These are phyloP conservation scores for Botryosphaeria dothidea DNA, from an alignment of 2,329 filamentous ascomycete species.

Conservation along the genomic window DNA sequence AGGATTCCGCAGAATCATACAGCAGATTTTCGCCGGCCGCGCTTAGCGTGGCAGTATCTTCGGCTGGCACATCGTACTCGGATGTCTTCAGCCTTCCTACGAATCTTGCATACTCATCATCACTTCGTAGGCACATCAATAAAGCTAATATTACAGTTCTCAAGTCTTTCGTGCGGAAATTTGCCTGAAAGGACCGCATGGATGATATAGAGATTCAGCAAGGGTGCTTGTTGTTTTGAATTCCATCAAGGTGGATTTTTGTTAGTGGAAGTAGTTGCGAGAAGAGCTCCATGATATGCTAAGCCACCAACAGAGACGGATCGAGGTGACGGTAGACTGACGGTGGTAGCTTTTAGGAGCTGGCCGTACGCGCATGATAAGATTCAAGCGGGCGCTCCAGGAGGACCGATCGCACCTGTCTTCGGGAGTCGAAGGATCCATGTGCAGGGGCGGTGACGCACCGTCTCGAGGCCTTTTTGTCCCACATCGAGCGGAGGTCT, in stretches of 20 bases:
- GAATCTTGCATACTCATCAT: background rate
- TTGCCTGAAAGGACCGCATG: background rate
- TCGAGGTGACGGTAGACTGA: too few relatives aligned
- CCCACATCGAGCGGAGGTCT: background rate
- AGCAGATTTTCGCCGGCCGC: too few relatives aligned
- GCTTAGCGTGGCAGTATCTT: too few relatives aligned
- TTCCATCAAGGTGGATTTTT: too few relatives aligned
- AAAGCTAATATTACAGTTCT: background rate
- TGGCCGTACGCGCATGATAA: too few relatives aligned
- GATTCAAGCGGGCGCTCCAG: background rate
- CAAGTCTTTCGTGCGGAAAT: background rate
- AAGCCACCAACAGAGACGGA: too few relatives aligned
- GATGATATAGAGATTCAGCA: background rate
- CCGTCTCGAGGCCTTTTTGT: slow-evolving; percentile 1
- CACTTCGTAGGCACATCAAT: background rate
- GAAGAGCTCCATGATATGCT: too few relatives aligned
- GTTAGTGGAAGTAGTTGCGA: too few relatives aligned
- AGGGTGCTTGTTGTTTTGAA: background rate
- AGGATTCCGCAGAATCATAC: too few relatives aligned
- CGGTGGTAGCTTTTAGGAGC: too few relatives aligned
- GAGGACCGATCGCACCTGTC: background rate
- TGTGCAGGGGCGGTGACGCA: background rate
- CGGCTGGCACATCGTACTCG: too few relatives aligned
- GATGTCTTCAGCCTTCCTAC: too few relatives aligned
- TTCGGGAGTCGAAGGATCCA: background rate